phyloP scores from a whole-genome alignment of 306 rosid species.

The Pachyrhizus erosus region DNA sequence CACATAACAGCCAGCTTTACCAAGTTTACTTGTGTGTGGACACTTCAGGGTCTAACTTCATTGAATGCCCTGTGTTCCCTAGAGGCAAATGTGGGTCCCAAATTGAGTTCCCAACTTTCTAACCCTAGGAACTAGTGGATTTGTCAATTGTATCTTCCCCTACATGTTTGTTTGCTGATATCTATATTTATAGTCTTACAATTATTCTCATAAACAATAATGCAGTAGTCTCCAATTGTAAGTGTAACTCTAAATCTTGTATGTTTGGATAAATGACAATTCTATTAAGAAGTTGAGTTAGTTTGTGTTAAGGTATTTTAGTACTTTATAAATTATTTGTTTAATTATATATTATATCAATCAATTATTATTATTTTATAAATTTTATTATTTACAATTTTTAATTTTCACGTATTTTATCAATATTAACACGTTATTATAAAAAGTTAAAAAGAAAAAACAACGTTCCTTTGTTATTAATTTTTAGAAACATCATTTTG shows the following conservation, averaged over 20 bases:
- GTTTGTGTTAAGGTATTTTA: too few relatives aligned
- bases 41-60: conserved; percentile 31
- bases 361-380: too few relatives aligned
- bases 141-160: not conserved
- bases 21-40: conserved; percentile 57
- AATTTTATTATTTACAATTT: too few relatives aligned
- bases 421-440: too few relatives aligned
- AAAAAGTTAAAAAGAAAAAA: too few relatives aligned
- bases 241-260: not conserved
- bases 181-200: not conserved
- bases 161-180: not conserved
- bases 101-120: conserved; percentile 56
- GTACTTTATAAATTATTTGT: too few relatives aligned
- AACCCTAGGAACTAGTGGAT: not conserved
- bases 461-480: too few relatives aligned
- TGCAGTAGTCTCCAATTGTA: not conserved
- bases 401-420: too few relatives aligned
- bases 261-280: too few relatives aligned
- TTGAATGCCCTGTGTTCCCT: conserved; percentile 53
- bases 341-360: too few relatives aligned
- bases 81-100: conserved; percentile 32
- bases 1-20: conserved; percentile 50
- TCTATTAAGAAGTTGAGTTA: too few relatives aligned
- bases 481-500: too few relatives aligned
- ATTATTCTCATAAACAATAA: not conserved